Evolutionary conservation across 768 basidiomycete genomes (phyloP).

Genomic region (Lactifluus subvellereus): DNA sequence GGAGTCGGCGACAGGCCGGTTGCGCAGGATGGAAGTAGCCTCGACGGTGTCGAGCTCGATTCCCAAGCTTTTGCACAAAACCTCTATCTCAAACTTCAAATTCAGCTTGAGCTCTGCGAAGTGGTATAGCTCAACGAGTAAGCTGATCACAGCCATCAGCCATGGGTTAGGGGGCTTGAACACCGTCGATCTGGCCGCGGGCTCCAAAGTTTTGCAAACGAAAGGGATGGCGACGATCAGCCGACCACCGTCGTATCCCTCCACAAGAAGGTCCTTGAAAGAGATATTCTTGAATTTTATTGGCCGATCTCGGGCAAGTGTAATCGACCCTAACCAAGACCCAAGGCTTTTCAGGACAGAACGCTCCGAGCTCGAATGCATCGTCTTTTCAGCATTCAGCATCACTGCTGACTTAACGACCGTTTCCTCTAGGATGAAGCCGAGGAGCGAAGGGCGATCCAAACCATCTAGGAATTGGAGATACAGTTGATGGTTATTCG

Average conservation of each 20-base stretch:
- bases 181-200: slow-evolving; percentile 81
- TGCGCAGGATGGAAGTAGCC: slow-evolving; percentile 76
- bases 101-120: slow-evolving; percentile 95
- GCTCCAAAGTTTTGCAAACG: slow-evolving; percentile 94
- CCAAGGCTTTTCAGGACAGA: slow-evolving; percentile 89
- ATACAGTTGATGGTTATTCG: slow-evolving; percentile 95
- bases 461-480: slow-evolving; percentile 88
- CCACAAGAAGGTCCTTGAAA: slow-evolving; percentile 94
- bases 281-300: slow-evolving; percentile 91
- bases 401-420: slow-evolving; percentile 78
- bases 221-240: slow-evolving; percentile 94
- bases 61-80: slow-evolving; percentile 87
- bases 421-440: slow-evolving; percentile 90
- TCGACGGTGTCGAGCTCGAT: slow-evolving; percentile 83
- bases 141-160: slow-evolving; percentile 91
- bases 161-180: slow-evolving; percentile 98
- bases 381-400: slow-evolving; percentile 87
- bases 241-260: slow-evolving; percentile 90
- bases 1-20: slow-evolving; percentile 57
- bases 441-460: slow-evolving; percentile 57
- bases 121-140: slow-evolving; percentile 94
- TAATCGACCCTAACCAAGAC: slow-evolving; percentile 91
- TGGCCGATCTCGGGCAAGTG: slow-evolving; percentile 86
- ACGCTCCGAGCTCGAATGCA: slow-evolving; percentile 81
- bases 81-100: slow-evolving; percentile 97